Conservation (phyloP, 306 rosid species). For the Herpetospermum pedunculosum region DNA sequence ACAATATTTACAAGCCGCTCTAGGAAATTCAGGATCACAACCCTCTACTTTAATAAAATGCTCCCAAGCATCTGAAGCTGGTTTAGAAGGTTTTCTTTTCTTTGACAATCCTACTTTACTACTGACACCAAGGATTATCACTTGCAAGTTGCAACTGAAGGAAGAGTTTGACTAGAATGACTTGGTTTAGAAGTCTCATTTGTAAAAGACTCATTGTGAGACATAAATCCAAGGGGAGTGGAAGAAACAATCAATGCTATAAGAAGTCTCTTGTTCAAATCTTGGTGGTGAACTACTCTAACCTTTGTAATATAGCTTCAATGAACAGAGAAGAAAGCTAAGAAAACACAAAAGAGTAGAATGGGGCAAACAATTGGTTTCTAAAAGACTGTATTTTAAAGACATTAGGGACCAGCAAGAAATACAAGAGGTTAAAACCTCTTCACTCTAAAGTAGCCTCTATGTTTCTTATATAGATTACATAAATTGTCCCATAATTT, state of each 20-base stretch:
- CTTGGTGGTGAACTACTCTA: conserved; percentile 49
- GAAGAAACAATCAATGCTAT: conserved; percentile 56
- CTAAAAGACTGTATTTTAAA: background rate
- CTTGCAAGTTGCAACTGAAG: too few species aligned
- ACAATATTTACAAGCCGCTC: too few species aligned
- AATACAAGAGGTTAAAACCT: background rate
- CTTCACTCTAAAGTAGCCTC: background rate
- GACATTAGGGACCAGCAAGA: conserved; percentile 2
- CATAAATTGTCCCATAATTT: background rate
- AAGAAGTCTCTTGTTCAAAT: conserved; percentile 55
- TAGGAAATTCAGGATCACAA: too few species aligned
- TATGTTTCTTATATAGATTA: background rate
- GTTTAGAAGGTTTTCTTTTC: too few species aligned
- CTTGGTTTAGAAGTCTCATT: too few species aligned
- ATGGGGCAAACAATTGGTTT: background rate
- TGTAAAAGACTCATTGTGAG: too few species aligned
- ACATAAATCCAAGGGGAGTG: conserved; percentile 50
- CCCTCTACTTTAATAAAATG: too few species aligned
- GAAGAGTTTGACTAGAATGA: too few species aligned
- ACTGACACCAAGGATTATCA: too few species aligned
- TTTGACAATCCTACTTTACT: too few species aligned
- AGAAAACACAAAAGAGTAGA: background rate
- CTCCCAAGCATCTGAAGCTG: too few species aligned
- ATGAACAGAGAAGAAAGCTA: background rate
- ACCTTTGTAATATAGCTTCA: conserved; percentile 18